phyloP scores from a whole-genome alignment of 2,329 filamentous ascomycete genomes.

The Stachybotrys elegans region DNA sequence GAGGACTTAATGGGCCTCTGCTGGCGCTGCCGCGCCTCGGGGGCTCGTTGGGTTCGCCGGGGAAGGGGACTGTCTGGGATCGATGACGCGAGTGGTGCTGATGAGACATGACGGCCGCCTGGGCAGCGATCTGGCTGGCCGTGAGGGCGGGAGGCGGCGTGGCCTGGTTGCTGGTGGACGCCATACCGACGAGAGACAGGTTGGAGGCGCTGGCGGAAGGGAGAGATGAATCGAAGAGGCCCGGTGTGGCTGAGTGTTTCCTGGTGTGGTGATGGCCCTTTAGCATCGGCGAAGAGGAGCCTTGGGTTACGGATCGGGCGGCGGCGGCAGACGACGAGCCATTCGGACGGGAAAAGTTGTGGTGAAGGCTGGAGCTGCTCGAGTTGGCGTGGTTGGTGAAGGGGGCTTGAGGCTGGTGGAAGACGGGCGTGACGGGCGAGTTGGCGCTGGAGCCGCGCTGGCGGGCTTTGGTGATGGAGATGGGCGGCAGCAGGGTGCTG shows the following conservation, averaged over 20 bases:
- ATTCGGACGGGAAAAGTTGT: constrained; percentile 56
- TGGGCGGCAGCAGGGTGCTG: constrained; percentile 21
- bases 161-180: constrained; percentile 35
- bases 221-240: constrained; percentile 70
- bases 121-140: constrained; percentile 76
- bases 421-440: constrained; percentile 39
- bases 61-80: constrained; percentile 67
- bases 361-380: constrained; percentile 40
- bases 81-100: constrained; percentile 59
- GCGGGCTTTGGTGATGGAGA: constrained; percentile 43
- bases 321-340: no score
- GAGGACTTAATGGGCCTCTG: constrained; percentile 53
- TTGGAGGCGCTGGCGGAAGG: constrained; percentile 57
- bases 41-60: constrained; percentile 37
- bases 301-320: constrained; percentile 21
- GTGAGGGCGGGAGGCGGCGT: constrained; percentile 36
- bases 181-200: constrained; percentile 44
- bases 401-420: constrained; percentile 28
- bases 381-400: constrained; percentile 43
- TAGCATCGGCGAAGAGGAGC: constrained; percentile 22
- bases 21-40: constrained; percentile 39
- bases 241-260: constrained; percentile 68
- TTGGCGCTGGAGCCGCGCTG: constrained; percentile 22
- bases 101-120: constrained; percentile 68
- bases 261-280: constrained; percentile 48